Evolutionary conservation across 1,284 basidiomycete genomes (phyloP).

Genomic region (Cutaneotrichosporon sp.): DNA sequence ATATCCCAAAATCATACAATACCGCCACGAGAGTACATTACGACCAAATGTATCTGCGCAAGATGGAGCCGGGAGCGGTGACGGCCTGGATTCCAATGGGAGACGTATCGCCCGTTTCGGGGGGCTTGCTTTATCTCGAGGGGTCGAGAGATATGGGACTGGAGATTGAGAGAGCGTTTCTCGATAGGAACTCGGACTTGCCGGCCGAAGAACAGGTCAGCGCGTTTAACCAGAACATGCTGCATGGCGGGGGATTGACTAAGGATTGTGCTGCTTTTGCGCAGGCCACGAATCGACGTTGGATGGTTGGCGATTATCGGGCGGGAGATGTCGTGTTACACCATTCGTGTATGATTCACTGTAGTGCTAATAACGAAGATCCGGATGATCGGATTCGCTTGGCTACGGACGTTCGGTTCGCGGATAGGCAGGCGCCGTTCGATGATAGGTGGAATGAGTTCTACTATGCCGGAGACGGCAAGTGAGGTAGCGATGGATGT

Average conservation of each 20-base stretch:
- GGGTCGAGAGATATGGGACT: slow-evolving; percentile 25
- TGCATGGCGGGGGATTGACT: slow-evolving; percentile 18
- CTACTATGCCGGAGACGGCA: slow-evolving; percentile 6
- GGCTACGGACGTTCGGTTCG: slow-evolving; percentile 23
- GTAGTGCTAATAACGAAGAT: slow-evolving; percentile 22
- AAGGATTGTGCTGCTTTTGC: slow-evolving; percentile 18
- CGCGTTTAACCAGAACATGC: slow-evolving; percentile 36
- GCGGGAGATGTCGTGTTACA: slow-evolving; percentile 32
- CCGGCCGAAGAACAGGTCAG: slow-evolving; percentile 26
- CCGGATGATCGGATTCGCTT: slow-evolving; percentile 19
- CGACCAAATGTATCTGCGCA: slow-evolving; percentile 26
- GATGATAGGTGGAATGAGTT: slow-evolving; percentile 23
- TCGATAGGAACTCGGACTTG: slow-evolving; percentile 17
- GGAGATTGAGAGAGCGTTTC: slow-evolving; percentile 32
- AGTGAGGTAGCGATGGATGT: not conserved
- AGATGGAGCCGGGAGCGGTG: slow-evolving; percentile 20
- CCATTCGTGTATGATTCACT: slow-evolving; percentile 24
- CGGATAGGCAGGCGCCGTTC: slow-evolving; percentile 15
- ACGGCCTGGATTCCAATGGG: slow-evolving; percentile 41
- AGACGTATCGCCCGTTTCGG: slow-evolving; percentile 27
- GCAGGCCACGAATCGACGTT: slow-evolving; percentile 14
- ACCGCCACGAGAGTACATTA: slow-evolving; percentile 23
- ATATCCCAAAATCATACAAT: slow-evolving; percentile 19
- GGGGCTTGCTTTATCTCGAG: slow-evolving; percentile 39
- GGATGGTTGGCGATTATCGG: slow-evolving; percentile 25